Evolutionary conservation across 495 filamentous ascomycete species (phyloP), one percentile per base, ranked within the genome.

Genomic region (Penicillium lagena): DNA sequence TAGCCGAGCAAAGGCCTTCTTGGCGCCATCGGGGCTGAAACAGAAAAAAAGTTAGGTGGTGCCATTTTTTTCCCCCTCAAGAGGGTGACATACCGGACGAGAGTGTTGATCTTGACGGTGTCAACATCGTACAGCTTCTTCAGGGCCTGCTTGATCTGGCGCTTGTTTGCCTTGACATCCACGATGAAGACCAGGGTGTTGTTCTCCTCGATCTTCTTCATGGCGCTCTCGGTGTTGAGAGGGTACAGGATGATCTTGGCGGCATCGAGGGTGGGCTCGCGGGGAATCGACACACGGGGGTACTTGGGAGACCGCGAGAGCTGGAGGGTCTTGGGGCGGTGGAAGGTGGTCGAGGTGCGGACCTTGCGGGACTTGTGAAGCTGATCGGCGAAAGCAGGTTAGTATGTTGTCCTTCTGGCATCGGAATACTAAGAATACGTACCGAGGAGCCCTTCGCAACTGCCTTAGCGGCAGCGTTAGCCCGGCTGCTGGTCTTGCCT

Each of bases 191-290:
- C 94, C 15, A 97, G 79, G 58, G 93, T 96, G 81, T 99, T 95
- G 81, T 97, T 87, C 86, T 97, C 93, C 82, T 97, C 94, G 54
- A 97, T 95, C 86, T 96, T 96, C 89, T 99, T 99, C 89, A 99
- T 95, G 62, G 93, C 94, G 55, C 83, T 88, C 83, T 98, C 93
- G 42, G 93, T 96, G 80, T 99, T 99, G 50, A 98, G 78, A 46
- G 75, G 75, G 78, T 87, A 80, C 56, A 89, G 76, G 64, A 94
- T 83, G 63, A 91, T 73, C 78, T 93, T 91, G 80, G 85, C 82
- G 73, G 88, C 85, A 72, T 98, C 93, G 64, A 97, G 85, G 52
- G 87, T 87, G 57, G 90, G 85, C 57, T 79, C 81, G 62, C 93
- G 87, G 44, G 88, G 83, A 66, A 99, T 79, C 54, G 87, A 90